Evolutionary conservation across 2,329 filamentous ascomycete genomes (phyloP), one percentile per base, ranked within the genome.

Genomic region (Westerdykella ornata): DNA sequence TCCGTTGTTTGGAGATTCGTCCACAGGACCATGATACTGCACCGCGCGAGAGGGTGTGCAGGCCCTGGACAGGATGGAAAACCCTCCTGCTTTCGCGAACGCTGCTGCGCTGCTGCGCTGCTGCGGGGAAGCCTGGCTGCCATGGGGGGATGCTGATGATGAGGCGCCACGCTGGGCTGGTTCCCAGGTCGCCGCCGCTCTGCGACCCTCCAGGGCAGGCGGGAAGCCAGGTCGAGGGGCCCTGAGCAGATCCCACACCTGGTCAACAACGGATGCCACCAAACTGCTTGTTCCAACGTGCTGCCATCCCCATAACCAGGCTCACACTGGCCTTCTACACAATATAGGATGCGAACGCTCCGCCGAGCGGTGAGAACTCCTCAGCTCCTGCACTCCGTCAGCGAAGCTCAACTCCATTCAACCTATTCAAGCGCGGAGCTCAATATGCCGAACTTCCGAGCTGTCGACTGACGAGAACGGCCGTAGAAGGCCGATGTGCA

Each of bases 191-290:
- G 46, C 35, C 48, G 46, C 35, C 32, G 44, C 37, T 41, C 49
- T 45, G 44, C 48, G 44, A 60, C 53, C 61, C 57, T 60, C 57
- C 44, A 61, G 56, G 59, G 50, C 39, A 42, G 45, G 54, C 60
- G 60, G 61, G 61, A 63, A 62, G 60, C 61, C 60, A 56, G 61
- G 61, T 63, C 52, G 61, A 63, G 58, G 59, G 59, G 51, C 52
- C 60, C 53, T 59, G 58, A 53, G 61, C 42, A 49, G 56, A 65
- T 65, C 60, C 36, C 41, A 47, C 50, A 39, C 45, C 53, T 45
- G 51, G 53, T 51, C 49, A 44, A 46, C 37, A 41, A 19, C 40
- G 42, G 43, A 46, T 46, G 45, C 47, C 46, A 42, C 45, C 40
- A 43, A 17, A 43, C 51, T 47, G 48, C 47, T 51, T 53, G 44